phyloP scores from a whole-genome alignment of 805 yeast species.

The Candida sakaeoensis region DNA sequence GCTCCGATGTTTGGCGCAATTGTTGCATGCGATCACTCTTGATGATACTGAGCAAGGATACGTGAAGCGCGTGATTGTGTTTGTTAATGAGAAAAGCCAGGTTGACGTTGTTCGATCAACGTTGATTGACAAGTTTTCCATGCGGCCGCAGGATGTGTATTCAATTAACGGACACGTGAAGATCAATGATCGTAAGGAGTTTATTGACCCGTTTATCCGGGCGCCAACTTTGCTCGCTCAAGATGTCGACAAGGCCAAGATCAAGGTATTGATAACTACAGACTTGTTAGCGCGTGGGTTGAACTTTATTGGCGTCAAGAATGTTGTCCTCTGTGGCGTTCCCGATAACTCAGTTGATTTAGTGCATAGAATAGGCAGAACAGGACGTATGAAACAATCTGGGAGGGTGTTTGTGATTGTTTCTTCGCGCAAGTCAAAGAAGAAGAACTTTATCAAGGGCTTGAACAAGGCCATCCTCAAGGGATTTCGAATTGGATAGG shows the following conservation, averaged over 20 bases:
- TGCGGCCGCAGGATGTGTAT: constrained; percentile 44
- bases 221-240: constrained; percentile 49
- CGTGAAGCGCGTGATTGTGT: constrained; percentile 78
- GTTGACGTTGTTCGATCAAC: constrained; percentile 56
- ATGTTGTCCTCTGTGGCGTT: constrained; percentile 78
- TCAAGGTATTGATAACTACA: constrained; percentile 79
- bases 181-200: constrained; percentile 53
- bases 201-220: constrained; percentile 59
- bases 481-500: constrained; percentile 33
- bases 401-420: constrained; percentile 85
- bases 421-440: constrained; percentile 50
- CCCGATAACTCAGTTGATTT: constrained; percentile 84
- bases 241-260: constrained; percentile 23
- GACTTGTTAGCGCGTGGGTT: constrained; percentile 89
- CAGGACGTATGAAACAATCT: constrained; percentile 85
- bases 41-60: constrained; percentile 77
- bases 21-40: constrained; percentile 75
- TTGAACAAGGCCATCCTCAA: constrained; percentile 65
- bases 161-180: constrained; percentile 67
- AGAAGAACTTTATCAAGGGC: constrained; percentile 78
- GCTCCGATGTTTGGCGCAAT: constrained; percentile 81
- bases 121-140: constrained; percentile 40
- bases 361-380: constrained; percentile 89
- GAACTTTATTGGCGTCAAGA: constrained; percentile 77
- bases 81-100: constrained; percentile 71